Conservation (phyloP, 164 flowering plant species). For the Magnolia sinica region DNA sequence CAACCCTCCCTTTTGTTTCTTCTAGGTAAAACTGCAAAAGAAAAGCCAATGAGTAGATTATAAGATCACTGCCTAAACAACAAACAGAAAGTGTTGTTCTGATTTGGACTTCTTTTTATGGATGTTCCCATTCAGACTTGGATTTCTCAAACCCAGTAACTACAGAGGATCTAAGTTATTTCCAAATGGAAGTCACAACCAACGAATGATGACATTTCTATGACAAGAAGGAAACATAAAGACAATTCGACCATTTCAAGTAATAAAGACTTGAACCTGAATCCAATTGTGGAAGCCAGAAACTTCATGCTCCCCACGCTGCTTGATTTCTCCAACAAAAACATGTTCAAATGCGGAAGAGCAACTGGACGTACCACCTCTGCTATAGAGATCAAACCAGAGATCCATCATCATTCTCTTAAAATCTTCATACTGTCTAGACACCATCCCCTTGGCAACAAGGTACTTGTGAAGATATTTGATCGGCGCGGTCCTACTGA, state of each 20-base stretch:
- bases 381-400: slow-evolving; percentile 87
- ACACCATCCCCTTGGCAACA: slow-evolving; percentile 43
- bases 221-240: not conserved
- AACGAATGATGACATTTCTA: not conserved
- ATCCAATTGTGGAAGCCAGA: slow-evolving; percentile 98
- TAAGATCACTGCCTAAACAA: not conserved
- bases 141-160: not conserved
- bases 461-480: slow-evolving; percentile 88
- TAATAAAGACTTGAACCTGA: slow-evolving; percentile 45
- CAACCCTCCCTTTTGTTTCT: slow-evolving; percentile 87
- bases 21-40: slow-evolving; percentile 78
- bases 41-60: not conserved
- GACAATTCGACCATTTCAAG: not conserved
- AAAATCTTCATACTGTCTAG: slow-evolving; percentile 53
- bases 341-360: slow-evolving; percentile 98
- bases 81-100: not conserved
- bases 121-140: too few species aligned
- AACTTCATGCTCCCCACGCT: slow-evolving; percentile 63
- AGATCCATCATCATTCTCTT: slow-evolving; percentile 59
- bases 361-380: slow-evolving; percentile 73
- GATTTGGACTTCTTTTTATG: too few species aligned
- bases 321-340: slow-evolving; percentile 95
- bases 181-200: not conserved
- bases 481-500: slow-evolving; percentile 85
- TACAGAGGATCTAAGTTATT: not conserved